These are phyloP conservation scores for Microdochium bolleyi DNA, from an alignment of 2,329 filamentous ascomycete genomes.

Conservation along the genomic window DNA sequence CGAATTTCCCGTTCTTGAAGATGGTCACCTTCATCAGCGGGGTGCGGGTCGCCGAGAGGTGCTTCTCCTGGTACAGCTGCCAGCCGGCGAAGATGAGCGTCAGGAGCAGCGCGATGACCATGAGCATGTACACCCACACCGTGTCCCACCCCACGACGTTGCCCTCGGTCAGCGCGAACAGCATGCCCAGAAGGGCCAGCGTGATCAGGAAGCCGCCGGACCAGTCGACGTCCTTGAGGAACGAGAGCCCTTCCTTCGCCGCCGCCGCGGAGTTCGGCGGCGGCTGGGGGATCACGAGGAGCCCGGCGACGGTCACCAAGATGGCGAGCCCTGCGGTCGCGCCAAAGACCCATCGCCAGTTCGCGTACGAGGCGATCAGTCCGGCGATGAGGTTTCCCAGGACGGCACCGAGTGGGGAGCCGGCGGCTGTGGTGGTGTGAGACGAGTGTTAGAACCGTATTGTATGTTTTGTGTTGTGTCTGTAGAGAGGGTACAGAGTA, in stretches of 20 bases:
- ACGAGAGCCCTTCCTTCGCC: slow-evolving; percentile 13
- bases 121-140: slow-evolving; percentile 52
- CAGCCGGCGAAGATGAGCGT: slow-evolving; percentile 50
- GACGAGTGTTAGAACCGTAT: slow-evolving; percentile 1
- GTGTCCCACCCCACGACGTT: slow-evolving; percentile 61
- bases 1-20: slow-evolving; percentile 52
- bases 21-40: slow-evolving; percentile 62
- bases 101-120: slow-evolving; percentile 49
- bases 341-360: slow-evolving; percentile 63
- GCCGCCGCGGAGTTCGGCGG: slow-evolving; percentile 19
- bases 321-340: slow-evolving; percentile 52
- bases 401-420: slow-evolving; percentile 55
- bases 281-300: slow-evolving; percentile 51
- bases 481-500: neutral
- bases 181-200: slow-evolving; percentile 49
- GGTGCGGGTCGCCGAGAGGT: slow-evolving; percentile 25
- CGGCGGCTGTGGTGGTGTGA: slow-evolving; percentile 35
- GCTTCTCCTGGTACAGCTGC: slow-evolving; percentile 52
- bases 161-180: slow-evolving; percentile 62
- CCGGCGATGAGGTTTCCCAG: slow-evolving; percentile 59
- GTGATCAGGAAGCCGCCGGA: slow-evolving; percentile 57
- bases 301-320: slow-evolving; percentile 45
- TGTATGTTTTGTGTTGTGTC: neutral
- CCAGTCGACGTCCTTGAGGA: slow-evolving; percentile 54
- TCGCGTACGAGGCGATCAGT: slow-evolving; percentile 52